Evolutionary conservation across 352 stramenopile genomes (phyloP), one percentile per base, ranked within the genome.

Genomic region (Globisporangium perplexum): DNA sequence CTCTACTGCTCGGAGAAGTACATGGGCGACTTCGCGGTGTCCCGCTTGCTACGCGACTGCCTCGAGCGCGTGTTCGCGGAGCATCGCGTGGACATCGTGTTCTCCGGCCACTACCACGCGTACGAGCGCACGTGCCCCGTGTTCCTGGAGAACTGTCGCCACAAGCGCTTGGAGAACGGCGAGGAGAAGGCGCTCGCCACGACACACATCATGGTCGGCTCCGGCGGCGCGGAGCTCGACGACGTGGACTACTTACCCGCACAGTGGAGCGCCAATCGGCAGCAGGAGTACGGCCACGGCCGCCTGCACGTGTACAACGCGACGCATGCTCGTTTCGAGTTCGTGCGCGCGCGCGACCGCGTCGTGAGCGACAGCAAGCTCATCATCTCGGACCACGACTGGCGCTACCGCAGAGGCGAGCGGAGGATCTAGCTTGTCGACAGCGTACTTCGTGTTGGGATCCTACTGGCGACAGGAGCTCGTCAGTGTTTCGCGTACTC

Each of bases 131-230:
- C 65, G 33, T 66, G 53, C 18, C 61, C 65, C 24, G 62, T 70
- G 28, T 68, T 56, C 22, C 41, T 71, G 24, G 45, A 55, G 26
- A 18, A 58, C 23, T 72, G 63, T 52, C 35, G 50, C 14, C 47
- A 53, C 18, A 60, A 62, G 20, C 31, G 39, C 0, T 20, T 62
- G 28, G n/a, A 33, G 7, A 47, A 28, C 22, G 50, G 42, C 4
- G 14, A 42, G 22, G 60, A 64, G 15, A 46, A 56, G 6, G 57
- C 62, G 18, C 45, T 55, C 26, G 71, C 62, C 7, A 57, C 71
- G 1, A 55, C 60, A 11, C 68, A 77, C 47, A 61, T 80, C 47
- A 80, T 77, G 68, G 59, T 80, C 38, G 71, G 71, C 36, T 75
- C 71, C 12, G 71, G 58, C 10, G 71, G 68, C n/a, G 67, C 64